Percentiles rank a stretch among this genome's conserved stretches.
Conservation (phyloP, 495 filamentous ascomycete species). For the Aspergillus heteromorphus region DNA sequence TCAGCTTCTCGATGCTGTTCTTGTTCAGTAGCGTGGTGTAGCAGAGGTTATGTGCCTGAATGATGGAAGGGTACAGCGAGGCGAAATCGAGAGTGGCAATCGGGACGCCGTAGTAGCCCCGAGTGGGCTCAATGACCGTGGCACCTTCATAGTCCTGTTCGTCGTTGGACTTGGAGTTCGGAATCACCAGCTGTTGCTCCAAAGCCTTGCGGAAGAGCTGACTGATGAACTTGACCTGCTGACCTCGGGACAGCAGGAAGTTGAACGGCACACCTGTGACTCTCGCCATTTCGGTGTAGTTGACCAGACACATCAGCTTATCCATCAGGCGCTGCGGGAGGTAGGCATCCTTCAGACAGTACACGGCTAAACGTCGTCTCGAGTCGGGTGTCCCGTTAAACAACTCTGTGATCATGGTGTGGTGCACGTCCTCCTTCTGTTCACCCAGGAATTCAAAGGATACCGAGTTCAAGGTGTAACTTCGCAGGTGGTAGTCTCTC, state of each 20-base stretch:
- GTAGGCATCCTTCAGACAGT: slow-evolving; percentile 97
- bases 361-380: slow-evolving; percentile 82
- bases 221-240: slow-evolving; percentile 97
- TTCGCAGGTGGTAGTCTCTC: slow-evolving; percentile 87
- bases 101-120: slow-evolving; percentile 89
- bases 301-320: slow-evolving; percentile 94
- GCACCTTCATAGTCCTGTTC: slow-evolving; percentile 93
- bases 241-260: slow-evolving; percentile 83
- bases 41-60: slow-evolving; percentile 97
- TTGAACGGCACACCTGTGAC: slow-evolving; percentile 98
- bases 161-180: slow-evolving; percentile 62
- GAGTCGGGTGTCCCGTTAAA: slow-evolving; percentile 94
- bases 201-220: slow-evolving; percentile 93
- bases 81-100: slow-evolving; percentile 99
- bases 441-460: slow-evolving; percentile 95
- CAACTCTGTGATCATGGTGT: slow-evolving; percentile 98
- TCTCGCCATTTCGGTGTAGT: slow-evolving; percentile 99
- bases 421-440: slow-evolving; percentile 98
- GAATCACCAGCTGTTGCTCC: slow-evolving; percentile 89
- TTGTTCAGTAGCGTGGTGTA: slow-evolving; percentile 94
- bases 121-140: slow-evolving; percentile 92
- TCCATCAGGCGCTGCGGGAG: slow-evolving; percentile 92
- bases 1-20: slow-evolving; percentile 63
- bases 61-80: slow-evolving; percentile 96
- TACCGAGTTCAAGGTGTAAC: slow-evolving; percentile 96